Conservation (phyloP, 1,139 yeast species). For the Geotrichum carabidarum region DNA sequence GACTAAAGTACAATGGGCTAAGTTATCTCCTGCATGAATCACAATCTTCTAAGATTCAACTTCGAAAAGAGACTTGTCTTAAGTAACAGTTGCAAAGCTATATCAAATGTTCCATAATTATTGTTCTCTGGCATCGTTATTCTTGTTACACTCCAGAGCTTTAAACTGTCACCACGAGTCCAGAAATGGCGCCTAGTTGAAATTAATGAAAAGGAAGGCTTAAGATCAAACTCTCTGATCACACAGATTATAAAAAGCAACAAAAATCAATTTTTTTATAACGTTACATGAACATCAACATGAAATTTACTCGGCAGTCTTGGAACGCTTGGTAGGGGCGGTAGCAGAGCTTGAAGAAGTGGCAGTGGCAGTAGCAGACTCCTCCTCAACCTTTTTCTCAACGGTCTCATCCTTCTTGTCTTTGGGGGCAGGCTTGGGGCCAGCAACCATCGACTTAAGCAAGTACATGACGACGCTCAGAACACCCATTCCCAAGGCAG, state of each 20-base stretch:
- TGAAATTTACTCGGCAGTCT: constrained; percentile 14
- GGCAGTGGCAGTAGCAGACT: constrained; percentile 1
- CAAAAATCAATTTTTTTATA: neutral
- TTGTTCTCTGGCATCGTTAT: no score
- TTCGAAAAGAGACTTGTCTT: no score
- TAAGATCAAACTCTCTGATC: no score
- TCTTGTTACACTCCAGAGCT: no score
- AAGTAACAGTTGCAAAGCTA: no score
- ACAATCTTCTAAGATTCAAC: no score
- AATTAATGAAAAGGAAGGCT: no score
- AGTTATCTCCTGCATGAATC: no score
- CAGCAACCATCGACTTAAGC: constrained; percentile 17
- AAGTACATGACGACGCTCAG: constrained; percentile 25
- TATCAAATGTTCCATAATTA: no score
- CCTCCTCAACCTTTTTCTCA: constrained; percentile 4
- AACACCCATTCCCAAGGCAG: constrained; percentile 31
- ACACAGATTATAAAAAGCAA: neutral
- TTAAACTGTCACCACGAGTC: no score
- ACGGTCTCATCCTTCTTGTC: constrained; percentile 6
- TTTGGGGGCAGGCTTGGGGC: constrained; percentile 8
- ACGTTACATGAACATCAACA: neutral
- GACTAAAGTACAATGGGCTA: no score
- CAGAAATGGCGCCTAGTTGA: no score
- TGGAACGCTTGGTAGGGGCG: constrained; percentile 15
- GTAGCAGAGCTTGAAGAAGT: constrained; percentile 7